Evolutionary conservation across 805 yeast genomes (phyloP).

Genomic region (Tanozyma kutaoensis): DNA sequence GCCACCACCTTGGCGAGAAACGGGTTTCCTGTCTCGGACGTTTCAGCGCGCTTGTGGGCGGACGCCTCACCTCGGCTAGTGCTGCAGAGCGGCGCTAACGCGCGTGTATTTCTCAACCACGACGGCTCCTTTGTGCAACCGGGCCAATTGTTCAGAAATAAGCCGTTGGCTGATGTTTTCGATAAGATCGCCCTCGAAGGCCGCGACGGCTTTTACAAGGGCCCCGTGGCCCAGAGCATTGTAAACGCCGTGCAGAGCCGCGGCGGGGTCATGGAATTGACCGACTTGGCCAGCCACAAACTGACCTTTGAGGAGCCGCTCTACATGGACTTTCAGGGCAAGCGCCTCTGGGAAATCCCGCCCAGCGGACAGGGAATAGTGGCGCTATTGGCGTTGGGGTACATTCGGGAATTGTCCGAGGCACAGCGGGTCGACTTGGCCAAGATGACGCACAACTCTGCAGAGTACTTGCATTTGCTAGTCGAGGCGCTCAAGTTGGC

Average conservation of each 20-base stretch:
- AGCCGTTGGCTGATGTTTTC: slow-evolving; percentile 38
- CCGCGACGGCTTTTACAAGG: slow-evolving; percentile 55
- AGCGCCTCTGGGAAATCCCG: slow-evolving; percentile 65
- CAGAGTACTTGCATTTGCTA: slow-evolving; percentile 55
- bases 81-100: slow-evolving; percentile 17
- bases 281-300: slow-evolving; percentile 44
- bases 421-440: slow-evolving; percentile 27
- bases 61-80: slow-evolving; percentile 24
- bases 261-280: slow-evolving; percentile 42
- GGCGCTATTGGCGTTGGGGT: slow-evolving; percentile 58
- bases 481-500: slow-evolving; percentile 61
- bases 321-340: slow-evolving; percentile 33
- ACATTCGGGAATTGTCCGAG: slow-evolving; percentile 41
- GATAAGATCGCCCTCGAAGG: slow-evolving; percentile 41
- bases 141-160: slow-evolving; percentile 32
- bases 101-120: slow-evolving; percentile 4
- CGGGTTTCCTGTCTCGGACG: slow-evolving; percentile 52
- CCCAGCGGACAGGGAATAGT: slow-evolving; percentile 78
- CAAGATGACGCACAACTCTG: slow-evolving; percentile 46
- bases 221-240: slow-evolving; percentile 56
- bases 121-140: slow-evolving; percentile 10
- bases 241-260: slow-evolving; percentile 35
- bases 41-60: slow-evolving; percentile 41
- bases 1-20: slow-evolving; percentile 57
- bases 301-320: slow-evolving; percentile 60